phyloP scores from a whole-genome alignment of 1,139 yeast species.

The Tardiomyces blankii region DNA sequence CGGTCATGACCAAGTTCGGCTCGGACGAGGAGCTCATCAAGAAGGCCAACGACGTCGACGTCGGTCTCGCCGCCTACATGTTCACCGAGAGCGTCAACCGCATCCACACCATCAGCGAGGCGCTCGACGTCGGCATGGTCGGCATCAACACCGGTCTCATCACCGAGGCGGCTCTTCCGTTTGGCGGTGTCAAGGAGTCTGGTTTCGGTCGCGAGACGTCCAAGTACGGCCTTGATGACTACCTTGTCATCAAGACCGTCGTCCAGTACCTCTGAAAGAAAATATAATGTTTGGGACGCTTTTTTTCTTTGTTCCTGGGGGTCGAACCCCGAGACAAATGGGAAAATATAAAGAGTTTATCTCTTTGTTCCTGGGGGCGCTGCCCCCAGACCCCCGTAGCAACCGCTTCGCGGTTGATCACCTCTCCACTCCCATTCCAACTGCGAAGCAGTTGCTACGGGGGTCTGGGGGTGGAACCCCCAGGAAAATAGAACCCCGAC shows the following conservation, averaged over 20 bases:
- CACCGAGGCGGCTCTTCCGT: conserved; percentile 63
- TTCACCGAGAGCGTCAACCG: conserved; percentile 56
- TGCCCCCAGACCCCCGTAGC: no score
- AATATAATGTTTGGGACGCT: not conserved
- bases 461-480: no score
- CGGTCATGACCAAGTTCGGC: conserved; percentile 53
- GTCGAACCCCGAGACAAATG: no score
- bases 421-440: no score
- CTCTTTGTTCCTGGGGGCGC: no score
- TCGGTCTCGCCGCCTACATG: conserved; percentile 74
- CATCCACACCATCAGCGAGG: conserved; percentile 57
- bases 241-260: conserved; percentile 52
- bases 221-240: conserved; percentile 64
- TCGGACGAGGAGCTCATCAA: conserved; percentile 58
- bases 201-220: conserved; percentile 84
- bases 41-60: conserved; percentile 57
- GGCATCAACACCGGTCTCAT: conserved; percentile 66
- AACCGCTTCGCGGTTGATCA: no score
- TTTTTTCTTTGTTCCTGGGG: not conserved
- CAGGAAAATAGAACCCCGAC: no score
- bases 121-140: conserved; percentile 71
- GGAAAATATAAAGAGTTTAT: not conserved
- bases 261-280: conserved; percentile 24
- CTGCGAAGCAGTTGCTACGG: no score
- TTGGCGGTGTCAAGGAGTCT: conserved; percentile 71